Evolutionary conservation across 2,329 filamentous ascomycete species (phyloP), one percentile per base, ranked within the genome.

Genomic region (Talaromyces sp.): DNA sequence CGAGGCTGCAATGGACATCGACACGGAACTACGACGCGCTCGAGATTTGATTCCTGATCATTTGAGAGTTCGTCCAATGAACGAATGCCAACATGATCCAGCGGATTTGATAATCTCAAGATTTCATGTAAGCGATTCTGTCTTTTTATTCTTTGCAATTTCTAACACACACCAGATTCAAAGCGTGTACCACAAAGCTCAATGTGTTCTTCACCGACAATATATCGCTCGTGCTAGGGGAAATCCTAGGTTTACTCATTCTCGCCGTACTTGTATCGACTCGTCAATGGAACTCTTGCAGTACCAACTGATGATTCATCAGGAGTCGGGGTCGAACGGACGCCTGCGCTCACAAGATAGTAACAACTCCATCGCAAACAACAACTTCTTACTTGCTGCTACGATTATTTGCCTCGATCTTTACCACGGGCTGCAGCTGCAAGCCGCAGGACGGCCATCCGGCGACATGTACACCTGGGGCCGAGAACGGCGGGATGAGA

Each of bases 201-300:
- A 96, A 68, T 96, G 91, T 68, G 84, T 96, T 24, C 83, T 99
- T 43, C 95, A 99, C 73, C 85, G 92, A 56, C 92, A 92, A 64
- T 97, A 95, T 72, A 83, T 96, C 61, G 81, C 85, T n/a, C 85
- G 87, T 62, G 90, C 92, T 5, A 82, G 89, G 54, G 85, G 89
- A 62, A 95, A 93, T 67, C 81, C 89, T 10, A 84, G 92, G 9
- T 98, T 96, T 69, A 85, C 87, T 9, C 91, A 95, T 70, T 96
- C 92, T 2, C 85, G 93, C 31, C 86, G 88, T 46, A 89, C 87
- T 24, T 95, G 91, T 64, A 88, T 98, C 46, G 91, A 96, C 68
- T 90, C 93, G 1, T 91, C 92, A 0, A 82, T 97, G 81, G 87
- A 89, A 65, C 86, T 96, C 54, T 81, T 99, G 46, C 82, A 84